These are phyloP conservation scores for Dalbergia oliveri DNA, from an alignment of 306 rosid species.

Conservation along the genomic window DNA sequence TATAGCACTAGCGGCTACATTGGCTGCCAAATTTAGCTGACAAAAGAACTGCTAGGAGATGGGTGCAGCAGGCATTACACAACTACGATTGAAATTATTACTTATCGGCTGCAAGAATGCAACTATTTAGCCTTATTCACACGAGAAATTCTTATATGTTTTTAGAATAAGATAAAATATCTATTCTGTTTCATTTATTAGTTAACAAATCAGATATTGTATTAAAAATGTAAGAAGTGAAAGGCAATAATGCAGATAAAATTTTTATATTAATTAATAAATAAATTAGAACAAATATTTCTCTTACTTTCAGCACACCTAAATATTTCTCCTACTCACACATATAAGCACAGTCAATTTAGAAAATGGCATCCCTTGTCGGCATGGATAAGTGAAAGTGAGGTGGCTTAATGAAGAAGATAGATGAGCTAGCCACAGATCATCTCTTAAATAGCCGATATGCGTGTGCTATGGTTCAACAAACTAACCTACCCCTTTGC, in stretches of 20 bases:
- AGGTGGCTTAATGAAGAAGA: neutral
- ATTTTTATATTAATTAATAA: too few relatives aligned
- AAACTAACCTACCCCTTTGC: conserved; percentile 51
- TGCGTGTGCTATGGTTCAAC: conserved; percentile 44
- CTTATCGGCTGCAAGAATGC: neutral
- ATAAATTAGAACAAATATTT: too few relatives aligned
- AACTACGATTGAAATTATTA: neutral
- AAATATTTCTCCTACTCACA: neutral
- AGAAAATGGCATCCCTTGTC: neutral
- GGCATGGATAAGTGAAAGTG: conserved; percentile 9
- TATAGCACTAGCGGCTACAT: neutral
- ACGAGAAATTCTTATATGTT: too few relatives aligned
- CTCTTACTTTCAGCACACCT: too few relatives aligned
- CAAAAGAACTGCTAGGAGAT: too few relatives aligned
- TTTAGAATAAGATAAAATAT: too few relatives aligned
- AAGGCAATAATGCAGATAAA: too few relatives aligned
- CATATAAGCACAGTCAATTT: neutral
- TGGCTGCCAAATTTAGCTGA: conserved; percentile 4
- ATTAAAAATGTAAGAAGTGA: too few relatives aligned
- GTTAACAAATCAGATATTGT: too few relatives aligned
- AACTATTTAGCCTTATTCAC: conserved; percentile 11
- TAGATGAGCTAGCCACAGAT: neutral
- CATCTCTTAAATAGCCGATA: neutral
- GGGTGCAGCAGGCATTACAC: too few relatives aligned
- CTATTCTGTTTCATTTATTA: too few relatives aligned